These are phyloP conservation scores for Leccinum fallax DNA, from an alignment of 1,284 basidiomycete genomes.

Conservation along the genomic window DNA sequence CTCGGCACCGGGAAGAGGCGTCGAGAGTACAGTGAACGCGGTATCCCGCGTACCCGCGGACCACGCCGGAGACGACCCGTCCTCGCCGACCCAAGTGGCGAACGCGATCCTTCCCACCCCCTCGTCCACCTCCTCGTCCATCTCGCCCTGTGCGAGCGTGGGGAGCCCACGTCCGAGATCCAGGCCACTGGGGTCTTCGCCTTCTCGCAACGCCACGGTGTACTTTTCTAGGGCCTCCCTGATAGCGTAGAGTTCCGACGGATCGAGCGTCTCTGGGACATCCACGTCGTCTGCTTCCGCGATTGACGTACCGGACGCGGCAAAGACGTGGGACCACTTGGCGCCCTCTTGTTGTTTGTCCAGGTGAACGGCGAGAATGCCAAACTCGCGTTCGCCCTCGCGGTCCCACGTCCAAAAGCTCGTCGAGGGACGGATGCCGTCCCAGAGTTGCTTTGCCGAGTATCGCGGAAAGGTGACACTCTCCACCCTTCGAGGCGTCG, in stretches of 20 bases:
- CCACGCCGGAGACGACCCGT: constrained; percentile 50
- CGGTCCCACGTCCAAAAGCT: constrained; percentile 91
- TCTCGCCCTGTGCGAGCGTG: constrained; percentile 78
- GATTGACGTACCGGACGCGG: constrained; percentile 38
- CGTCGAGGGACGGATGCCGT: constrained; percentile 63
- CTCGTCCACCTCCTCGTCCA: constrained; percentile 82
- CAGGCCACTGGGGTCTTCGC: constrained; percentile 55
- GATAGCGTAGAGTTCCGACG: constrained; percentile 78
- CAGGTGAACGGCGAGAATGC: constrained; percentile 79
- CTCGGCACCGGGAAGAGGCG: constrained; percentile 54
- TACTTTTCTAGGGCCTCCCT: constrained; percentile 86
- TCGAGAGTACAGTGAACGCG: constrained; percentile 61
- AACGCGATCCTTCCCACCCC: constrained; percentile 61
- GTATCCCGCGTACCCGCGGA: constrained; percentile 39
- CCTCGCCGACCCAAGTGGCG: constrained; percentile 63
- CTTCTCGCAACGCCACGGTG: constrained; percentile 60
- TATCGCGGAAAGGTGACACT: constrained; percentile 57
- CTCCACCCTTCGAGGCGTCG: constrained; percentile 36
- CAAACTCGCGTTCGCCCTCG: constrained; percentile 64
- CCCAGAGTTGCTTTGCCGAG: constrained; percentile 73
- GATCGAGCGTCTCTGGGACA: constrained; percentile 88
- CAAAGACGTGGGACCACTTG: constrained; percentile 86
- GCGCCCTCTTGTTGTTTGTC: constrained; percentile 81
- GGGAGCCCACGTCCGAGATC: constrained; percentile 70
- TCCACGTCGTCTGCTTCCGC: constrained; percentile 58